Evolutionary conservation across 2,329 filamentous ascomycete species (phyloP).

Genomic region (Camillea tinctor): DNA sequence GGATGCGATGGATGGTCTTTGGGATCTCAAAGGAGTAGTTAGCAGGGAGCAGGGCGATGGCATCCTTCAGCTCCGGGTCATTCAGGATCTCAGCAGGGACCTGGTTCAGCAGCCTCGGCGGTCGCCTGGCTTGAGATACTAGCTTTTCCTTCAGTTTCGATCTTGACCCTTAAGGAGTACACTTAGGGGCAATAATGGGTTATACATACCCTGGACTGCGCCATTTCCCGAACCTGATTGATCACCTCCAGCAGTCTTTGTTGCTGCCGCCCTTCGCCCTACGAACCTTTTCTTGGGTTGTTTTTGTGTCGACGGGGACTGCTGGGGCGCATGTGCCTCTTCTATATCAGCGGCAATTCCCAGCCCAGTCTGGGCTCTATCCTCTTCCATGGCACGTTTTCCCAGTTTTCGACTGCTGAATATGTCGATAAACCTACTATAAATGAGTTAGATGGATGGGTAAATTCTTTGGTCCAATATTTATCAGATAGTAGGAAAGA

Average conservation of each 20-base stretch:
- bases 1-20: conserved; percentile 95
- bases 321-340: conserved; percentile 38
- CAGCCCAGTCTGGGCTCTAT: conserved; percentile 67
- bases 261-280: conserved; percentile 66
- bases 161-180: background rate
- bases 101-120: conserved; percentile 82
- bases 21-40: conserved; percentile 99
- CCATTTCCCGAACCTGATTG: conserved; percentile 56
- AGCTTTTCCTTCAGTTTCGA: background rate
- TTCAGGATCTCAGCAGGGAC: conserved; percentile 85
- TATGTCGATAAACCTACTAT: background rate
- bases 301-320: conserved; percentile 39
- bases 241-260: conserved; percentile 39
- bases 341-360: conserved; percentile 68
- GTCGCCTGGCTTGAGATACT: conserved; percentile 71
- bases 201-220: conserved; percentile 63
- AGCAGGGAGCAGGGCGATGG: conserved; percentile 80
- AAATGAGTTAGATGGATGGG: background rate
- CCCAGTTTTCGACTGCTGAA: background rate
- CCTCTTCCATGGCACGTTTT: conserved; percentile 65
- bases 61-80: conserved; percentile 80
- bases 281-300: conserved; percentile 93
- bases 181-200: background rate
- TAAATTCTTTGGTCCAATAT: too few relatives aligned
- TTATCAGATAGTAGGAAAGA: too few relatives aligned